A percentile compares a stretch with the other conserved stretches of the same genome.
phyloP scores from a whole-genome alignment of 2,329 filamentous ascomycete genomes.

The Cyphellophora attinorum region DNA sequence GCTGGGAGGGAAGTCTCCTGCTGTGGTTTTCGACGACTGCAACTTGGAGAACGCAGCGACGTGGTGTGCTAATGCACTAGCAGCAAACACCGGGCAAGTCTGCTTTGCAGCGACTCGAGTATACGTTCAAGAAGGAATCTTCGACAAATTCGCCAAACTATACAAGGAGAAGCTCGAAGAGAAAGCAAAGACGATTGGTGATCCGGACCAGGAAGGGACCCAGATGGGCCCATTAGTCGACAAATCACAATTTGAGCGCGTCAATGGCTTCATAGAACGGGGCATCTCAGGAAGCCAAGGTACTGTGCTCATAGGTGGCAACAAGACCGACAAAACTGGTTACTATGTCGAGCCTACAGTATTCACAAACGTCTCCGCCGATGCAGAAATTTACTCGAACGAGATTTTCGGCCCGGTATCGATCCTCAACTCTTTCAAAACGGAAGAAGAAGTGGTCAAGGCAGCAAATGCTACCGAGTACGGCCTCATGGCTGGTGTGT shows the following conservation, averaged over 20 bases:
- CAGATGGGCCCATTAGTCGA: conserved; percentile 35
- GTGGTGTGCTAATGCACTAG: conserved; percentile 60
- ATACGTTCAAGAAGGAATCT: conserved; percentile 50
- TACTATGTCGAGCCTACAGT: conserved; percentile 29
- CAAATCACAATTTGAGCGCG: conserved; percentile 31
- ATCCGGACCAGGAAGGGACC: conserved; percentile 55
- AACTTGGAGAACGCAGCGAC: conserved; percentile 61
- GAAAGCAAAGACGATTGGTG: conserved; percentile 35
- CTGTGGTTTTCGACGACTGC: conserved; percentile 48
- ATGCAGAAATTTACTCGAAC: conserved; percentile 26
- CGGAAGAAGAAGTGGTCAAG: conserved; percentile 28
- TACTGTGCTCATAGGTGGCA: conserved; percentile 26
- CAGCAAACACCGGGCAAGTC: conserved; percentile 53
- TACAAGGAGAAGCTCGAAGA: conserved; percentile 12
- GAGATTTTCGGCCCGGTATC: conserved; percentile 35
- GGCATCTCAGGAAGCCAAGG: conserved; percentile 38
- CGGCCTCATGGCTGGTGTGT: conserved; percentile 28
- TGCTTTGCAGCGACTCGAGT: conserved; percentile 57
- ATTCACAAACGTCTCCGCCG: conserved; percentile 23
- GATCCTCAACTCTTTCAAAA: conserved; percentile 26
- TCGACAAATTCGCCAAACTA: conserved; percentile 59
- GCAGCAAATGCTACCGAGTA: conserved; percentile 30
- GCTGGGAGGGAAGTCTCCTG: conserved; percentile 49
- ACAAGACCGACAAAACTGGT: conserved; percentile 24
- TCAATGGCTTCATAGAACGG: conserved; percentile 31